Base-by-base conservation (phyloP, 129 eudicot species). In the Gnaphalium uliginosum region DNA sequence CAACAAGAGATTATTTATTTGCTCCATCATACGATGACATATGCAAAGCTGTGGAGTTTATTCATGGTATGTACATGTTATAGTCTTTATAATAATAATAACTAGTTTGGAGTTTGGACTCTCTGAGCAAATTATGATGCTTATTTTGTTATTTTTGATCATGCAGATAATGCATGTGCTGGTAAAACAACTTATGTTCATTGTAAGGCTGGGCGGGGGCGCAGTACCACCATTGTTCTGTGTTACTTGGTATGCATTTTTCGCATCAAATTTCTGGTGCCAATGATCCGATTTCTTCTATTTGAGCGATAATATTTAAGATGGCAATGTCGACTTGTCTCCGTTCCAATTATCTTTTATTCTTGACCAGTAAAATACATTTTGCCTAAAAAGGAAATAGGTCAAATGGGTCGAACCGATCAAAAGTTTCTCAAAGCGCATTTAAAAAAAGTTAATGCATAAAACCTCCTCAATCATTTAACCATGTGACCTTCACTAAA, bases 161-260 rank as follows among this genome's bases (percentile, higher is more conserved):
- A 26, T 84, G 65, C 72, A 91, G 90, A 79, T 46, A 88, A 91
- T 72, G 92, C 95, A 13, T 84, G 81, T 9, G 57, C 72, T 24
- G 89, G 90, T n/a, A 83, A 85, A 81, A 85, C 91, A 27, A 91
- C 97, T 29, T 91, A 91, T 43, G 92, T 91, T 18, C 97, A 91
- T 78, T 91, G 97, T 26, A 91, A 91, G 85, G 97, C 97, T 46
- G 96, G 97, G 35, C 81, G 97, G 51, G 97, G 97, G 17, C 92
- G 97, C 59, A 91, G 97, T 72, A 91, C 97, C 23, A 91, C 97
- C 11, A 77, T 91, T 48, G 95, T 91, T 54, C 83, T 91, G 32
- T 88, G 97, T 81, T 91, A 91, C 79, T 78, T 91, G 92, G 97
- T 91, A 81, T 7, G 82, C 57, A 66, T 33, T 18, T n/a, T 10